A percentile compares a stretch with the other conserved stretches of the same genome.
Conservation (phyloP, 441 rosid species). For the Euphorbia corollata region DNA sequence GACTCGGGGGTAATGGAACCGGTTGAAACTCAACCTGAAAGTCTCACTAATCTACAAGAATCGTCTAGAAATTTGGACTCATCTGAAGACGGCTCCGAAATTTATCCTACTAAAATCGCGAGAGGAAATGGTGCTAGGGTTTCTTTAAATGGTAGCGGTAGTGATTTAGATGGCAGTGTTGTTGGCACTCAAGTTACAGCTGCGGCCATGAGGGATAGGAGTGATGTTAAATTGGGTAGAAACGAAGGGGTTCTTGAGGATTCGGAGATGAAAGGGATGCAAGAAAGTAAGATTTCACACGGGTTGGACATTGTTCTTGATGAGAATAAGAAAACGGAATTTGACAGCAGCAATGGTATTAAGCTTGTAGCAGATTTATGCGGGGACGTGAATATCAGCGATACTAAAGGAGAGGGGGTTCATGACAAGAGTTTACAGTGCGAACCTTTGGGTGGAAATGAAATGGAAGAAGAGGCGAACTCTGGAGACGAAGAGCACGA, state of each 20-base stretch:
- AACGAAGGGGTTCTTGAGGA: slow-evolving; percentile 34
- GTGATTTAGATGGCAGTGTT: background rate
- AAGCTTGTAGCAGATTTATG: slow-evolving; percentile 19
- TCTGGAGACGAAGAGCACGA: slow-evolving; percentile 29
- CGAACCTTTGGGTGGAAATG: slow-evolving; percentile 17
- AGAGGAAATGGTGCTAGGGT: slow-evolving; percentile 26
- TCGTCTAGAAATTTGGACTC: too few species aligned
- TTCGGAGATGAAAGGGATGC: slow-evolving; percentile 54
- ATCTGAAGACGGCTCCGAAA: slow-evolving; percentile 8
- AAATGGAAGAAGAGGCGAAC: slow-evolving; percentile 25
- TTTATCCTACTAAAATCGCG: slow-evolving; percentile 24
- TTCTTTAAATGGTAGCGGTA: slow-evolving; percentile 7
- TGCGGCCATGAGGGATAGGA: background rate
- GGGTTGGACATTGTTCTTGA: slow-evolving; percentile 30
- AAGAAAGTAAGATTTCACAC: slow-evolving; percentile 22
- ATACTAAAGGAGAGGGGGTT: slow-evolving; percentile 12
- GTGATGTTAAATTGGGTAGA: slow-evolving; percentile 10
- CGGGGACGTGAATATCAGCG: slow-evolving; percentile 3
- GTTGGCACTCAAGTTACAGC: background rate
- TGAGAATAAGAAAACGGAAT: slow-evolving; percentile 1
- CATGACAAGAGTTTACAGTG: background rate
- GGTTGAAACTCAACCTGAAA: too few species aligned
- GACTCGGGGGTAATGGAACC: too few species aligned
- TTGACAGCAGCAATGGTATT: slow-evolving; percentile 18
- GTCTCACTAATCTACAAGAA: too few species aligned